A percentile compares a stretch with the other conserved stretches of the same genome.
These are phyloP conservation scores for Tuber magnatum DNA, from an alignment of 495 filamentous ascomycete species.

Conservation along the genomic window DNA sequence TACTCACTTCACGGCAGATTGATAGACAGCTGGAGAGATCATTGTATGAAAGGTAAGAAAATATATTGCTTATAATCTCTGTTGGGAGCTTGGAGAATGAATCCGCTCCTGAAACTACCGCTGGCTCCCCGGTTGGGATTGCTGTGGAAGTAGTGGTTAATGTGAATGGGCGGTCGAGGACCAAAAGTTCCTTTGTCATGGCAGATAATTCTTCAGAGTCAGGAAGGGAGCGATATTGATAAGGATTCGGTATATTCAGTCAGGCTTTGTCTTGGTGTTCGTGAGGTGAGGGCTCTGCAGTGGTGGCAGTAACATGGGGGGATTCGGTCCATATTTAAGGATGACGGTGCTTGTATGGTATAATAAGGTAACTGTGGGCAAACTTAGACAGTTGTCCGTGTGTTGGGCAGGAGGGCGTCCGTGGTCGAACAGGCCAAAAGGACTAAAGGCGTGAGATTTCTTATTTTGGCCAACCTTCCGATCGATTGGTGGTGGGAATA, in stretches of 20 bases:
- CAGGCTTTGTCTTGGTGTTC: not conserved
- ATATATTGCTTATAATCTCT: slow-evolving; percentile 36
- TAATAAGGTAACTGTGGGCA: not conserved
- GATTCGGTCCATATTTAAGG: slow-evolving; percentile 1
- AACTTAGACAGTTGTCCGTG: not conserved
- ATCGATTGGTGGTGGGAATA: not conserved
- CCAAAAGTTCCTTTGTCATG: not conserved
- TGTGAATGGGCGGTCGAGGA: not conserved
- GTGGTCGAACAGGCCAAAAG: not conserved
- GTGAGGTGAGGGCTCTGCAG: not conserved
- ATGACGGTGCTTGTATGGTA: not conserved
- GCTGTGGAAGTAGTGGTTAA: not conserved
- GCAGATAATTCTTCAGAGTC: not conserved
- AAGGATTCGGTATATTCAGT: not conserved
- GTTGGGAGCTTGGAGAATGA: slow-evolving; percentile 33
- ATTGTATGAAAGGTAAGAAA: slow-evolving; percentile 30
- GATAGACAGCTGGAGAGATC: slow-evolving; percentile 30
- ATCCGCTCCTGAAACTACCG: slow-evolving; percentile 11
- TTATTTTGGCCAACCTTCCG: not conserved
- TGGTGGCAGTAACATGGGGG: not conserved
- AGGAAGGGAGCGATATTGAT: not conserved
- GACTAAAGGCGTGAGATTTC: not conserved
- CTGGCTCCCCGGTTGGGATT: not conserved
- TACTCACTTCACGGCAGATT: slow-evolving; percentile 36
- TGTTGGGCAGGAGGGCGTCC: not conserved